Conservation (phyloP, 805 yeast genomes). For the Yamadazyma paraphyllophila region DNA sequence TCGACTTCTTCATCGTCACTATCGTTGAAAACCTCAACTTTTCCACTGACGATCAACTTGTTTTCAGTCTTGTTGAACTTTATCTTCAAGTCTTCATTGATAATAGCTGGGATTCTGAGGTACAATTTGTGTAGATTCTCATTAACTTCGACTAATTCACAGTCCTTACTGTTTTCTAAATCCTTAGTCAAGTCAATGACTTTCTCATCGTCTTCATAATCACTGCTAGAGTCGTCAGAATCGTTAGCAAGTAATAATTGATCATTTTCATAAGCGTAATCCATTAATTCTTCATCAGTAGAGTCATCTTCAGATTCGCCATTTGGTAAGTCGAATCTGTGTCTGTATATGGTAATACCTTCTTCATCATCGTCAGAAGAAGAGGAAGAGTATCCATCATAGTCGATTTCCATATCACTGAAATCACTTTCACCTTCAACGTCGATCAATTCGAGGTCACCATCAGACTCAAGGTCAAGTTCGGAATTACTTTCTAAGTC, state of each 20-base stretch:
- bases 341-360: slow-evolving; percentile 43
- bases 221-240: slow-evolving; percentile 30
- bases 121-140: slow-evolving; percentile 39
- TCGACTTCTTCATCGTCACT: slow-evolving; percentile 18
- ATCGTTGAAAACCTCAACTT: slow-evolving; percentile 24
- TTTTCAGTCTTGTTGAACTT: slow-evolving; percentile 40
- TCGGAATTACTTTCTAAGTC: slow-evolving; percentile 31
- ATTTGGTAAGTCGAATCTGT: slow-evolving; percentile 39
- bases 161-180: slow-evolving; percentile 42
- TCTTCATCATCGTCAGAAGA: slow-evolving; percentile 36
- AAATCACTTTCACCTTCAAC: slow-evolving; percentile 31
- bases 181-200: slow-evolving; percentile 42
- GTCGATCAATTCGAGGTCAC: slow-evolving; percentile 26
- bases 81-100: slow-evolving; percentile 39
- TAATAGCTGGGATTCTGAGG: slow-evolving; percentile 41
- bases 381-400: slow-evolving; percentile 20
- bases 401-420: slow-evolving; percentile 22
- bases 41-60: slow-evolving; percentile 41
- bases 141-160: slow-evolving; percentile 39
- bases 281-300: slow-evolving; percentile 35
- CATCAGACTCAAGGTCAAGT: slow-evolving; percentile 20
- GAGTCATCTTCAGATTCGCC: slow-evolving; percentile 31
- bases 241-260: slow-evolving; percentile 28
- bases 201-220: slow-evolving; percentile 22
- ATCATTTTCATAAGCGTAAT: slow-evolving; percentile 19